These are phyloP conservation scores for Leucoagaricus sp. DNA, from an alignment of 1,284 basidiomycete species.

Conservation along the genomic window DNA sequence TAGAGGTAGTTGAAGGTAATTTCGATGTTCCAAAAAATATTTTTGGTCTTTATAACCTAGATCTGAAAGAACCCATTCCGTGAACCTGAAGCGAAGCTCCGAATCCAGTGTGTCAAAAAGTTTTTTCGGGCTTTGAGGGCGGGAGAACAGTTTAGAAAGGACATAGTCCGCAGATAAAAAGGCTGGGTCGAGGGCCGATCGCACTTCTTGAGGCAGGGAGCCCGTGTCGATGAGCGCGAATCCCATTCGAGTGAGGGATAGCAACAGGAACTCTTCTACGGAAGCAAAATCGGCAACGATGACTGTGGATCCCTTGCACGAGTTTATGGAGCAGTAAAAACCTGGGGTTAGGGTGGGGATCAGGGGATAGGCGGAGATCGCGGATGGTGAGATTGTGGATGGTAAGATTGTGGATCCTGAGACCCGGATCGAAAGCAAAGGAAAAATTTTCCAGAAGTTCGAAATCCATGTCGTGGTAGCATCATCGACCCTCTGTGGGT, in stretches of 20 bases:
- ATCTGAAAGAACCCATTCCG: not conserved
- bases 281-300: slow-evolving; percentile 17
- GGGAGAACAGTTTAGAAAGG: slow-evolving; percentile 5
- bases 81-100: not conserved
- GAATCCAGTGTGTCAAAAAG: not conserved
- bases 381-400: slow-evolving; percentile 6
- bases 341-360: slow-evolving; percentile 26
- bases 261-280: not conserved
- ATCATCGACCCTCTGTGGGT: slow-evolving; percentile 8
- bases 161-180: slow-evolving; percentile 6
- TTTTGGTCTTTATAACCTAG: not conserved
- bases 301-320: slow-evolving; percentile 22
- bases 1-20: slow-evolving; percentile 2
- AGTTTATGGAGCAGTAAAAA: slow-evolving; percentile 27
- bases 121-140: not conserved
- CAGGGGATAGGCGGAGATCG: slow-evolving; percentile 27
- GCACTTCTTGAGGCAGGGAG: not conserved
- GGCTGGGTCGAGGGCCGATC: not conserved
- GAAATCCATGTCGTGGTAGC: slow-evolving; percentile 20
- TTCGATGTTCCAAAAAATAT: not conserved
- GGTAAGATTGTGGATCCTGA: too few species aligned
- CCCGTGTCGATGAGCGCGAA: slow-evolving; percentile 22
- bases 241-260: slow-evolving; percentile 22
- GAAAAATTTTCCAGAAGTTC: slow-evolving; percentile 26
- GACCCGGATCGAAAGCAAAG: too few species aligned